phyloP scores from a whole-genome alignment of 352 stramenopile genomes.

The Phytopythium boreale region DNA sequence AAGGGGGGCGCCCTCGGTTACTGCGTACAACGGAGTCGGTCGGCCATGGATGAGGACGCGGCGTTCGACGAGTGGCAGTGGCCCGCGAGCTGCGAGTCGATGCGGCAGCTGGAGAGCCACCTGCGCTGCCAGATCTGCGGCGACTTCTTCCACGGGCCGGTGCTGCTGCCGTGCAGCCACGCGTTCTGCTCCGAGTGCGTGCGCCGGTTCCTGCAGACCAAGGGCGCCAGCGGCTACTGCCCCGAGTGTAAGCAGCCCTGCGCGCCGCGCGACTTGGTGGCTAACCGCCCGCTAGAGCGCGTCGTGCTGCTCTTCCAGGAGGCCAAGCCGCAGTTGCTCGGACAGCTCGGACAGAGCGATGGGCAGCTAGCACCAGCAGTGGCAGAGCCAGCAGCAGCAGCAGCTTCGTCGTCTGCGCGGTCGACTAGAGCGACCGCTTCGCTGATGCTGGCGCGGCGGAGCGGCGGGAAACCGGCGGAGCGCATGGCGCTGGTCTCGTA shows the following conservation, averaged over 20 bases:
- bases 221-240: conserved; percentile 67
- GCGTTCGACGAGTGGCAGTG: conserved; percentile 72
- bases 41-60: conserved; percentile 9
- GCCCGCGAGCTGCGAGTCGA: conserved; percentile 47
- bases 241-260: conserved; percentile 79
- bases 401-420: conserved; percentile 2
- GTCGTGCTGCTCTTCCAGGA: conserved; percentile 63
- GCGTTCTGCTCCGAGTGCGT: conserved; percentile 86
- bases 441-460: conserved; percentile 5
- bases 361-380: conserved; percentile 4
- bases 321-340: conserved; percentile 67
- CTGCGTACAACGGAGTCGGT: background rate
- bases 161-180: conserved; percentile 75
- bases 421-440: conserved; percentile 9
- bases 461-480: conserved; percentile 34
- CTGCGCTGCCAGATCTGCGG: conserved; percentile 83
- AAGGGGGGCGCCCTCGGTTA: too few species aligned
- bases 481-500: conserved; percentile 79
- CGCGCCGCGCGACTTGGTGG: conserved; percentile 47
- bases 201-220: conserved; percentile 71
- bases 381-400: background rate
- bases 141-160: conserved; percentile 79
- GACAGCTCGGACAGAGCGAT: conserved; percentile 18
- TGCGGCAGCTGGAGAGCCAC: conserved; percentile 70
- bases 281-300: conserved; percentile 75